Evolutionary conservation across 306 rosid genomes (phyloP), one percentile per base, ranked within the genome.

Genomic region (Morella rubra): DNA sequence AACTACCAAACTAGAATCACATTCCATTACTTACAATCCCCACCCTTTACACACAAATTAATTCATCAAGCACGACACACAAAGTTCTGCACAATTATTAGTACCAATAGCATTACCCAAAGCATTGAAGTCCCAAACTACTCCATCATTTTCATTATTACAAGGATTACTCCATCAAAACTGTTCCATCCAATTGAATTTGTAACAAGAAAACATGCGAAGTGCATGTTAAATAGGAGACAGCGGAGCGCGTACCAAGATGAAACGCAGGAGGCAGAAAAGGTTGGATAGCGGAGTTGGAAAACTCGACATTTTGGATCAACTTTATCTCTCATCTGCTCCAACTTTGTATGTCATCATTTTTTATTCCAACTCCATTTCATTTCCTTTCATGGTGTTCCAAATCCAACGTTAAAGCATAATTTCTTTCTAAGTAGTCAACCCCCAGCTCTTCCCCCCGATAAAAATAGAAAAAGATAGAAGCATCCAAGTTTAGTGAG

Each of bases 281-380:
- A 12, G 1, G 68, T 14, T 2, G 68, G 9, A 5, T 18, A 13
- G 68, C 44, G 44, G 6, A 61, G 5, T 32, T 32, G 44, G 41
- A 27, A 61, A 14, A 13, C 8, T n/a, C n/a, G 71, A 32, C 68
- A 61, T n/a, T 55, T 55, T 1, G 13, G 4, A 10, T 12, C 5
- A 32, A 24, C n/a, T 60, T 60, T 5, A 60, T 60, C 44, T 46
- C 32, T 19, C 54, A 84, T 78, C 88, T 66, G 80, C 86, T 87
- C 88, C 88, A 79, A 80, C 83, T 74, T 46, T 60, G 27, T 60
- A 11, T 42, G 66, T 54, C 78, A 18, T n/a, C 60, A n/a, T 15
- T 18, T 11, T 74, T 49, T 12, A 4, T 49, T 47, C 51, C 51
- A 49, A 49, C 53, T 15, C 0, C 53, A 1, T 11, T 49, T 49